Evolutionary conservation across 768 basidiomycete genomes (phyloP).

Genomic region (Lentinus brumalis): DNA sequence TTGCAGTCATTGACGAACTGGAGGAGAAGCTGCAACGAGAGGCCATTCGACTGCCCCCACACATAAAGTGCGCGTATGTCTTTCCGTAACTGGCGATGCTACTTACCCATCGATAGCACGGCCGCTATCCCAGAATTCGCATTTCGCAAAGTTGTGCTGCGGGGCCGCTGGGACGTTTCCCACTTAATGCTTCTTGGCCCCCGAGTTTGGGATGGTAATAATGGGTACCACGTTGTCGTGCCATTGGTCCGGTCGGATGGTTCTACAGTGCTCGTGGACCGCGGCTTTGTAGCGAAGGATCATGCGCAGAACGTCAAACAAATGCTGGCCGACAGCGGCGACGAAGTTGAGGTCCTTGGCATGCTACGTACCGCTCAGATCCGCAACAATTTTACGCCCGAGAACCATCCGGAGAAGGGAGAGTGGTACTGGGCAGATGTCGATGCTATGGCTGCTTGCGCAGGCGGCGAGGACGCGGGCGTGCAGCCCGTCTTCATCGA

Average conservation of each 20-base stretch:
- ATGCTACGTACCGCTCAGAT: constrained; percentile 82
- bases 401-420: constrained; percentile 76
- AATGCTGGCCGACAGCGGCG: constrained; percentile 37
- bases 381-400: constrained; percentile 83
- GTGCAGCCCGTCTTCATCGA: constrained; percentile 92
- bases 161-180: constrained; percentile 77
- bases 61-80: constrained; percentile 69
- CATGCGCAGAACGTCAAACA: constrained; percentile 39
- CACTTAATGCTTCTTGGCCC: constrained; percentile 84
- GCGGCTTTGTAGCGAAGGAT: constrained; percentile 81
- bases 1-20: constrained; percentile 89
- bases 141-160: constrained; percentile 80
- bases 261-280: constrained; percentile 86
- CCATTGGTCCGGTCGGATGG: constrained; percentile 81
- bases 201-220: constrained; percentile 83
- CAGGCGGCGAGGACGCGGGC: constrained; percentile 67
- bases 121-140: constrained; percentile 84
- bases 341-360: constrained; percentile 75
- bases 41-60: constrained; percentile 76
- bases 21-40: constrained; percentile 84
- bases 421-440: constrained; percentile 95
- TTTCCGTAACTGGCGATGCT: constrained; percentile 8
- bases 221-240: constrained; percentile 86
- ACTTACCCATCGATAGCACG: constrained; percentile 44
- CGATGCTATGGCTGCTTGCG: constrained; percentile 72